Conservation (phyloP, 2,329 filamentous ascomycete genomes). For the Aspergillus unguis region DNA sequence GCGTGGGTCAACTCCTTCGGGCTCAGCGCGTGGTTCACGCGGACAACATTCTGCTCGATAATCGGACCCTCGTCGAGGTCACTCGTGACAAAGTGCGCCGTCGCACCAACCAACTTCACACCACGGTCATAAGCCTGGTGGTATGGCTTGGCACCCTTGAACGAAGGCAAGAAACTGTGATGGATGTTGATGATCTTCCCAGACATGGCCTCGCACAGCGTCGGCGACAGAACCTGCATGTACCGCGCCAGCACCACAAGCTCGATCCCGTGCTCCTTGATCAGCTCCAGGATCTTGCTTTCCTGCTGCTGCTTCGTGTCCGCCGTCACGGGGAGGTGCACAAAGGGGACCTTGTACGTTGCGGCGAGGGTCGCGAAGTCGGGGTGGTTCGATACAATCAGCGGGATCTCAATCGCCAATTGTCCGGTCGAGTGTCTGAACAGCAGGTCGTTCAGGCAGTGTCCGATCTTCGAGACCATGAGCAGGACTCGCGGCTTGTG, state of each 20-base stretch:
- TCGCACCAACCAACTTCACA: slow-evolving; percentile 85
- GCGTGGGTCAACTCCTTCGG: slow-evolving; percentile 74
- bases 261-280: slow-evolving; percentile 67
- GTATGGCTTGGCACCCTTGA: slow-evolving; percentile 86
- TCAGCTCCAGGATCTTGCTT: slow-evolving; percentile 65
- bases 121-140: slow-evolving; percentile 83
- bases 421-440: slow-evolving; percentile 74
- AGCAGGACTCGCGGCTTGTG: slow-evolving; percentile 74
- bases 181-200: slow-evolving; percentile 91
- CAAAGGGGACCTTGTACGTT: slow-evolving; percentile 74
- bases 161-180: slow-evolving; percentile 79
- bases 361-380: slow-evolving; percentile 67
- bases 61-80: slow-evolving; percentile 84
- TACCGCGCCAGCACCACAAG: slow-evolving; percentile 78
- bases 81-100: slow-evolving; percentile 80
- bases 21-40: slow-evolving; percentile 73
- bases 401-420: slow-evolving; percentile 69
- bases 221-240: slow-evolving; percentile 80
- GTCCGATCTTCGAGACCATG: slow-evolving; percentile 87
- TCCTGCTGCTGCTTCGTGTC: slow-evolving; percentile 77
- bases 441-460: slow-evolving; percentile 79
- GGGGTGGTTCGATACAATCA: slow-evolving; percentile 79
- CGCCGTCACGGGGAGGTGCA: slow-evolving; percentile 74
- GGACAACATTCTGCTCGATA: slow-evolving; percentile 76
- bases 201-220: slow-evolving; percentile 72